A percentile compares a stretch with the other conserved stretches of the same genome.
Conservation (phyloP, 73 alveolate genomes). For the Tetrahymena thermophila region DNA sequence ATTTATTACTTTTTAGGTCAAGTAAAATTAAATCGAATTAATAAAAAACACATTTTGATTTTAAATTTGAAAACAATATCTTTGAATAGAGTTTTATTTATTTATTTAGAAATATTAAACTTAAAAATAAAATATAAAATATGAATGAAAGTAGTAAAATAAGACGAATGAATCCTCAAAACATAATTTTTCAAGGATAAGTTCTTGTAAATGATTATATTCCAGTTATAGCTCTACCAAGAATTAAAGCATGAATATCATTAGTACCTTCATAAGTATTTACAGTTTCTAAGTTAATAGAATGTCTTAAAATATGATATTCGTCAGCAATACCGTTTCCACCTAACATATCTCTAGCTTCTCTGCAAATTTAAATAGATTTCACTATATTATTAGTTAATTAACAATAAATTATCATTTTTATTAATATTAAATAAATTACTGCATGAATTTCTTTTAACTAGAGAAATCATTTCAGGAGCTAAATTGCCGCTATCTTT, state of each 20-base stretch:
- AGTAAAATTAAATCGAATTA: too few species aligned
- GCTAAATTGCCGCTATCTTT: constrained; percentile 73
- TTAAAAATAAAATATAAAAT: too few species aligned
- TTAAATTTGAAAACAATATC: too few species aligned
- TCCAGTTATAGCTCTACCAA: constrained; percentile 94
- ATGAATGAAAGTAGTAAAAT: not conserved
- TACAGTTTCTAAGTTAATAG: constrained; percentile 79
- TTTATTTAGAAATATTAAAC: too few species aligned
- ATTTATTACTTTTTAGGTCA: too few species aligned
- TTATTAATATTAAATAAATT: not conserved
- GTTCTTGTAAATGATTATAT: constrained; percentile 70
- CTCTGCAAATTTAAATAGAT: constrained; percentile 74
- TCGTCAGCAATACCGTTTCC: constrained; percentile 94
- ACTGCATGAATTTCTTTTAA: constrained; percentile 87
- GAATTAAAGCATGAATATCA: constrained; percentile 78
- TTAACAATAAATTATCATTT: constrained; percentile 83
- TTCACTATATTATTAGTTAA: not conserved
- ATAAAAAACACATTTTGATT: too few species aligned
- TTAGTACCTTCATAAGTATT: constrained; percentile 82
- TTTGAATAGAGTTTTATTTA: too few species aligned
- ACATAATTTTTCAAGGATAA: not conserved
- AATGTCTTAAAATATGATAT: constrained; percentile 82
- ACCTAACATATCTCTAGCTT: constrained; percentile 90
- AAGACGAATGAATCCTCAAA: not conserved
- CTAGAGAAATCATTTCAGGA: constrained; percentile 83